These are phyloP conservation scores for Rhodotorula diobovata DNA, from an alignment of 768 basidiomycete species.

Conservation along the genomic window DNA sequence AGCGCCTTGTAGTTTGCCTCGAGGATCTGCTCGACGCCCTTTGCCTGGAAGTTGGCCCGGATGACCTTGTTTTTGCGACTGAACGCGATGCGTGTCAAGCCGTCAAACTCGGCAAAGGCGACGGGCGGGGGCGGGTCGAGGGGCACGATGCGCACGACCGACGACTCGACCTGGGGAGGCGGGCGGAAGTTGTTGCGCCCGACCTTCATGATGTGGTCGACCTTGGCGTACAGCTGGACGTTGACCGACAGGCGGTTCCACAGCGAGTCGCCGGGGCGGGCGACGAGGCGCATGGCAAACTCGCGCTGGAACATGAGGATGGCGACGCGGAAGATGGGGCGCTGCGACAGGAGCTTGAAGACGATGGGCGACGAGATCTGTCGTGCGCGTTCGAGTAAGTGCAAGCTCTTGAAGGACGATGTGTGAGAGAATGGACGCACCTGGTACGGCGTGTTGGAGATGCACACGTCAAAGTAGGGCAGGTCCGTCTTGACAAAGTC, in stretches of 20 bases:
- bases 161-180: slow-evolving; percentile 87
- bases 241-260: slow-evolving; percentile 96
- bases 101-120: slow-evolving; percentile 96
- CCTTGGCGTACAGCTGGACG: slow-evolving; percentile 94
- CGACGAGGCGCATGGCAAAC: slow-evolving; percentile 87
- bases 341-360: slow-evolving; percentile 92
- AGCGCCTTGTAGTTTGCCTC: slow-evolving; percentile 90
- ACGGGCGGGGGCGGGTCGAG: slow-evolving; percentile 92
- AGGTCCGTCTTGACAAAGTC: slow-evolving; percentile 98
- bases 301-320: slow-evolving; percentile 99
- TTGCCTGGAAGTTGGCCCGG: slow-evolving; percentile 78
- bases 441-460: slow-evolving; percentile 98
- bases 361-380: slow-evolving; percentile 92
- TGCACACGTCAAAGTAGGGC: slow-evolving; percentile 98
- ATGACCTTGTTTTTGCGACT: slow-evolving; percentile 83
- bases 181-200: slow-evolving; percentile 96
- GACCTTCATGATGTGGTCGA: slow-evolving; percentile 93
- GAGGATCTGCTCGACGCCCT: slow-evolving; percentile 89
- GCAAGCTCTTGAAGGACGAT: too few relatives aligned
- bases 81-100: slow-evolving; percentile 84
- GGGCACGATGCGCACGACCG: slow-evolving; percentile 84
- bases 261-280: slow-evolving; percentile 70
- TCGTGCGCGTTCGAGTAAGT: background rate
- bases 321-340: slow-evolving; percentile 85
- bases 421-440: slow-evolving; percentile 44